Evolutionary conservation across 768 basidiomycete species (phyloP), one percentile per base, ranked within the genome.

Genomic region (Psilocybe azurescens): DNA sequence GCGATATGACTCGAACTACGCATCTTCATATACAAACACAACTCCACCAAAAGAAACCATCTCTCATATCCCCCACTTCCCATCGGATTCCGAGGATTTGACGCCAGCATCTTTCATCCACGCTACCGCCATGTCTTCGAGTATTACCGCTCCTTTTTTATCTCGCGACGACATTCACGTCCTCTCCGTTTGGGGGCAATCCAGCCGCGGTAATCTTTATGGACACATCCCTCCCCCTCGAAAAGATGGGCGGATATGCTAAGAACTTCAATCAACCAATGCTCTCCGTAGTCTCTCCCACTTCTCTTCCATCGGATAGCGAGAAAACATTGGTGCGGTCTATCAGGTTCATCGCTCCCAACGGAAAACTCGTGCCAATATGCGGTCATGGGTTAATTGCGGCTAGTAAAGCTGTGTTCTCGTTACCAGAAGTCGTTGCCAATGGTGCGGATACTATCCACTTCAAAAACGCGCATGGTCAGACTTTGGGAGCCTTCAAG

Each of bases 381-480:
- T 82, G 81, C 55, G 77, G 79, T n/a, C 81, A 83, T 66, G 82
- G 70, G 18, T 76, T 76, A 2, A 66, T 86, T 10, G 84, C 81
- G 2, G 75, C 81, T 24, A 76, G 80, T 1, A 73, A 78, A 56
- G 76, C 74, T 2, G 66, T 86, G 11, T 80, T 81, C 49, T 69
- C 69, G 4, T 59, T 67, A 28, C 65, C 74, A 0, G 74, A 73
- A 38, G 55, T 72, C 18, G 71, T 73, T 10, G 56, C 60, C 14
- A 65, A 66, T 6, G 65, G 68, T 8, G 73, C 76, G 5, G 69
- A 75, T n/a, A 67, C 67, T 6, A 66, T 81, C 18, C 73, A 76
- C 41, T 77, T 81, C 30, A 71, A 75, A 53, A 78, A 72, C 16
- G 10, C n/a, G 1, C 53, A 52, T 10, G 72, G 61, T 5, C 72